Evolutionary conservation across 495 filamentous ascomycete genomes (phyloP).

Genomic region (Penicillium argentinense): DNA sequence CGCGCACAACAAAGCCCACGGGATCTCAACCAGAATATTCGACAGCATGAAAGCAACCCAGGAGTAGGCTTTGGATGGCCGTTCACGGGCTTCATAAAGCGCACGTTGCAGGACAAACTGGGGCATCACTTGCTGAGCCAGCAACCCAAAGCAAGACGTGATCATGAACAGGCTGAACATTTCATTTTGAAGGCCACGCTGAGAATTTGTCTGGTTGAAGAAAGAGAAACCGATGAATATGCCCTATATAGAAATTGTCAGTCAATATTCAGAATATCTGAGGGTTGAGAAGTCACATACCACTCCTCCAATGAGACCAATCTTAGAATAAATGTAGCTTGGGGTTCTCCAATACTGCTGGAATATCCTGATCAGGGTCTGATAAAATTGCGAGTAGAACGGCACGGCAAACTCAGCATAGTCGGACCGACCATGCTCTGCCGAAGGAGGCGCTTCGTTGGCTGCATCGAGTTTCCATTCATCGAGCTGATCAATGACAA

Average conservation of each 20-base stretch:
- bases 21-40: constrained; percentile 62
- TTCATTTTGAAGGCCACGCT: constrained; percentile 11
- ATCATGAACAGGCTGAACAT: constrained; percentile 16
- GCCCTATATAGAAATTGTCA: background rate
- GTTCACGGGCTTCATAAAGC: constrained; percentile 4
- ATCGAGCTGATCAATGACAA: constrained; percentile 63
- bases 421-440: constrained; percentile 41
- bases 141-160: constrained; percentile 1
- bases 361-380: too few relatives aligned
- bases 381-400: too few relatives aligned
- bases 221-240: constrained; percentile 25
- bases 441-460: constrained; percentile 40
- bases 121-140: constrained; percentile 15
- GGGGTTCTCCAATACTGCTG: constrained; percentile 90
- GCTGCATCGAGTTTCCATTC: constrained; percentile 64
- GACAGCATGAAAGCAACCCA: constrained; percentile 61
- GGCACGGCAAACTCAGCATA: constrained; percentile 36
- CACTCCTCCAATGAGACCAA: background rate
- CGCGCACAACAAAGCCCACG: constrained; percentile 60
- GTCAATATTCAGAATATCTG: background rate
- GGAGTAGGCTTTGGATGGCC: constrained; percentile 63
- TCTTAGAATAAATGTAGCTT: constrained; percentile 10
- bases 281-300: too few relatives aligned
- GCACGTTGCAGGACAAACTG: constrained; percentile 7
- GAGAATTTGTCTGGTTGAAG: constrained; percentile 9